Base-by-base conservation (phyloP, 106 monocot genomes). In the Agapanthus africanus region DNA sequence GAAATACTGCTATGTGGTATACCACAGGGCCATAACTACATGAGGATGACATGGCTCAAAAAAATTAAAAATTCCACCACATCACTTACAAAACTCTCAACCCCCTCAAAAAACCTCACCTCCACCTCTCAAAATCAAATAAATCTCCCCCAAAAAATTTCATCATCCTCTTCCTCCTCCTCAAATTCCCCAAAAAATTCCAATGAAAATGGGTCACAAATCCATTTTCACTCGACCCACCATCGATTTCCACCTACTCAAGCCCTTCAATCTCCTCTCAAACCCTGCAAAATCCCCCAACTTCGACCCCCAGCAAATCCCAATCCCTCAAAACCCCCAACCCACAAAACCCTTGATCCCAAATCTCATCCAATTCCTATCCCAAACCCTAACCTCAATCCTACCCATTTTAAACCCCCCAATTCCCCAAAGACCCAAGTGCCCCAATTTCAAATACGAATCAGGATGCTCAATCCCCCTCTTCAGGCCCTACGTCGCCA, bases 401-500 rank as follows among this genome's bases (percentile, higher is more conserved):
- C 23, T 22, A 37, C 11, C 21, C 37, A 19, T 36, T 19, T 22
- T 26, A 26, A 42, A 42, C 15, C 26, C 41, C 40, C 66, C 40
- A 4, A 16, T 26, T 22, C 4, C 66, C 2, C 13, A 26, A 28
- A 41, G 0, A 7, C 65, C 65, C 39, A 22, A 39, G 23, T 25
- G 14, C 39, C 37, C 40, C 37, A 21, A 38, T 11, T 38, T 63
- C 62, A 32, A 34, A 26, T 19, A 40, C 40, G 66, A 66, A 11
- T 66, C 41, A 0, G 85, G 84, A 3, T 85, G 93, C 79, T 34
- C 78, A 5, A 64, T 85, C 25, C 87, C 88, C 13, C 73, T 84
- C 18, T 99, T 99, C 66, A 79, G 97, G 9, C 97, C 97, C 6
- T 99, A 99, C 62, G 97, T 99, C 21, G 92, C 92, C 8, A 89